Evolutionary conservation across 345 rosid genomes (phyloP).

Genomic region (Acer campestre): DNA sequence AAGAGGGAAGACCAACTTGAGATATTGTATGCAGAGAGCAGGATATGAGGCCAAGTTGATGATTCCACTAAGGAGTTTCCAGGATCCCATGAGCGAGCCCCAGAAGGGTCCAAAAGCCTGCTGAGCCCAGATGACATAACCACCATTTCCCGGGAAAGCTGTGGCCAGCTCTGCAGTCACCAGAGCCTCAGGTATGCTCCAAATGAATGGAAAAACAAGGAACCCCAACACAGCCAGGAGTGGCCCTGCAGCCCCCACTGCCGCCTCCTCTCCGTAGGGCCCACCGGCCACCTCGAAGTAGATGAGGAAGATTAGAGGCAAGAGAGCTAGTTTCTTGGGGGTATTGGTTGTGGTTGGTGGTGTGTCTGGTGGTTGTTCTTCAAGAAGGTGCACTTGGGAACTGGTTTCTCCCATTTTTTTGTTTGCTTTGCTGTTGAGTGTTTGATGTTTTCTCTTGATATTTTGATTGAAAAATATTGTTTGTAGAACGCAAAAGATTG

Average conservation of each 20-base stretch:
- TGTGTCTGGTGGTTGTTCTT: slow-evolving; percentile 13
- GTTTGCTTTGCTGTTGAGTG: neutral
- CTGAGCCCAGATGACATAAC: slow-evolving; percentile 83
- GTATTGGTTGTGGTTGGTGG: slow-evolving; percentile 3
- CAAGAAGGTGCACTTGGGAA: slow-evolving; percentile 1
- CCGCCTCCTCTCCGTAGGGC: slow-evolving; percentile 78
- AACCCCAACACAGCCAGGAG: slow-evolving; percentile 69
- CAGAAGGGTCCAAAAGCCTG: slow-evolving; percentile 72
- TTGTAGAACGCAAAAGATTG: no score
- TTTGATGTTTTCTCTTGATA: neutral
- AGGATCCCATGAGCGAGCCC: slow-evolving; percentile 82
- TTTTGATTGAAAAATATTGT: no score
- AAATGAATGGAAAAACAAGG: slow-evolving; percentile 76
- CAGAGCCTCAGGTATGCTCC: slow-evolving; percentile 89
- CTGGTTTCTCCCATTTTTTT: neutral
- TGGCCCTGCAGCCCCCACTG: slow-evolving; percentile 80
- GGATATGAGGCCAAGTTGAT: slow-evolving; percentile 83
- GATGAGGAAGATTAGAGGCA: slow-evolving; percentile 82
- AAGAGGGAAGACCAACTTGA: slow-evolving; percentile 46
- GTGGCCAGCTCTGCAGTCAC: slow-evolving; percentile 91
- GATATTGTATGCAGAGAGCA: slow-evolving; percentile 61
- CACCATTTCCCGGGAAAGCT: slow-evolving; percentile 84
- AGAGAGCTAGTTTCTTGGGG: slow-evolving; percentile 54
- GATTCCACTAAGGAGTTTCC: slow-evolving; percentile 81
- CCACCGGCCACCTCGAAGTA: slow-evolving; percentile 96